Percentiles rank a stretch among this genome's conserved stretches.
Evolutionary conservation across 176 grass and related monocot genomes (phyloP).

Genomic region (Ensete ventricosum): DNA sequence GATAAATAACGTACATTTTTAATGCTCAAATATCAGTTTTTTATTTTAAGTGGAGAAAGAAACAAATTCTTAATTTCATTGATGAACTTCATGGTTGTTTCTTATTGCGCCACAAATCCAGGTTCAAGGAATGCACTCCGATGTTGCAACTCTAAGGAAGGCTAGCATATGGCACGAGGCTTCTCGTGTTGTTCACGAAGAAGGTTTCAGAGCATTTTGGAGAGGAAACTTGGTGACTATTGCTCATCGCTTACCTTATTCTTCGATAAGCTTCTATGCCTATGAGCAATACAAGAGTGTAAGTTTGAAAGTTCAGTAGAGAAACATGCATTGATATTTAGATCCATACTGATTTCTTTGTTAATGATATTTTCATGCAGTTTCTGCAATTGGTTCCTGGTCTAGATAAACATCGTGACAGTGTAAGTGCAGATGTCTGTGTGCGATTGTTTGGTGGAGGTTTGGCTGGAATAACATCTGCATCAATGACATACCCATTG

Average conservation of each 20-base stretch:
- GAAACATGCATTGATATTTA: not conserved
- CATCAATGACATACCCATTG: conserved; percentile 78
- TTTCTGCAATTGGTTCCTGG: conserved; percentile 65
- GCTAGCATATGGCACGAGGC: conserved; percentile 70
- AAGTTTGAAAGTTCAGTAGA: conserved; percentile 14
- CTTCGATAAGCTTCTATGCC: conserved; percentile 81
- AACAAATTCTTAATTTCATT: too few relatives aligned
- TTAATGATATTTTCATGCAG: conserved; percentile 30
- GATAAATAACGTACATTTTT: not conserved
- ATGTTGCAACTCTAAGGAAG: conserved; percentile 53
- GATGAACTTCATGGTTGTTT: not conserved
- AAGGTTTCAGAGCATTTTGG: conserved; percentile 88
- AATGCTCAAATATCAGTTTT: too few relatives aligned
- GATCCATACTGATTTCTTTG: not conserved
- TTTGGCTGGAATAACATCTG: conserved; percentile 90
- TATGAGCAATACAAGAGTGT: conserved; percentile 86
- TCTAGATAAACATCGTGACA: conserved; percentile 55
- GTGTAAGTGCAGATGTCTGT: conserved; percentile 56
- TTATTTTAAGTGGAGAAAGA: too few relatives aligned
- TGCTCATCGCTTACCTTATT: conserved; percentile 85
- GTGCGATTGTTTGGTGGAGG: conserved; percentile 70
- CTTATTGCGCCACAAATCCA: conserved; percentile 22
- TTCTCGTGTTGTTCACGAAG: conserved; percentile 73
- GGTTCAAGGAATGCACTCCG: conserved; percentile 95
- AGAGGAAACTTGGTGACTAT: conserved; percentile 97